Conservation (phyloP, 768 basidiomycete genomes). For the Albatrellus ellisii region DNA sequence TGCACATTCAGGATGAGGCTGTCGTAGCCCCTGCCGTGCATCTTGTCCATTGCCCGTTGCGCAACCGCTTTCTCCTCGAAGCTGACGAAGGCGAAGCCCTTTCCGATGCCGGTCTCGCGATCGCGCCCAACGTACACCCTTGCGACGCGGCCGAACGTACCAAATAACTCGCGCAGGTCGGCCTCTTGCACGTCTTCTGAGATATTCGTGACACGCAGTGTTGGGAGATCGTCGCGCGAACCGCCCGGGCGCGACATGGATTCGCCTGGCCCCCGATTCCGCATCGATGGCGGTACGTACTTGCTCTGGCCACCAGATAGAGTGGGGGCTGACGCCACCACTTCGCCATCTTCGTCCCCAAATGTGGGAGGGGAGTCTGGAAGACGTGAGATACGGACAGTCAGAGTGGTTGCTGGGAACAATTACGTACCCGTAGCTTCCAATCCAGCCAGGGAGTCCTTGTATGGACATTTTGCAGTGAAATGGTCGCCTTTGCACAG, state of each 20-base stretch:
- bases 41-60: constrained; percentile 83
- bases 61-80: constrained; percentile 76
- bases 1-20: constrained; percentile 69
- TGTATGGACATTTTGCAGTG: constrained; percentile 97
- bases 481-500: constrained; percentile 96
- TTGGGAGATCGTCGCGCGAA: constrained; percentile 84
- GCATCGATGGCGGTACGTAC: constrained; percentile 15
- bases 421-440: constrained; percentile 40
- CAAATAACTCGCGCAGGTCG: constrained; percentile 88
- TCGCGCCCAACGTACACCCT: constrained; percentile 93
- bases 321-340: background rate
- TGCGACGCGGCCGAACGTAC: constrained; percentile 70
- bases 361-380: background rate
- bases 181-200: constrained; percentile 91
- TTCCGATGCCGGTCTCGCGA: constrained; percentile 86
- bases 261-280: constrained; percentile 13
- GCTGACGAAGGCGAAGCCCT: constrained; percentile 95
- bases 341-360: background rate
- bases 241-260: constrained; percentile 22
- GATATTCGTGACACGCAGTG: constrained; percentile 93
- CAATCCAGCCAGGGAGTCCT: constrained; percentile 77
- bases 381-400: background rate
- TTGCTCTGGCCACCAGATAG: constrained; percentile 12
- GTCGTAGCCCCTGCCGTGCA: constrained; percentile 86
- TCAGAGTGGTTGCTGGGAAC: background rate